These are phyloP conservation scores for Tausonia pullulans DNA, from an alignment of 1,284 basidiomycete species.

Conservation along the genomic window DNA sequence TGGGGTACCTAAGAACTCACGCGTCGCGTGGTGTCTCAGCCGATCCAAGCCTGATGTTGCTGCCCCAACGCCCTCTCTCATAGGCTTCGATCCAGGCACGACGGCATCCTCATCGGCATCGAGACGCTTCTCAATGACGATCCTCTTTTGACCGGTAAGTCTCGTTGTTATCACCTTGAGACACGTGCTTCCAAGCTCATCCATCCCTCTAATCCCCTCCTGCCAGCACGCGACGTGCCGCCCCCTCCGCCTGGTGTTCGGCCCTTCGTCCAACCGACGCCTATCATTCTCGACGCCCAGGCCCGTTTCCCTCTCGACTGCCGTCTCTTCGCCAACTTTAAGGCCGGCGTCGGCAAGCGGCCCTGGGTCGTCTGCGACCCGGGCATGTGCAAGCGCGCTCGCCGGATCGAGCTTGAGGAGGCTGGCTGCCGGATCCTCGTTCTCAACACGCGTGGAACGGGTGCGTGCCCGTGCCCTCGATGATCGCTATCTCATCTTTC, in stretches of 20 bases:
- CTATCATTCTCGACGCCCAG: conserved; percentile 69
- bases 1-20: too few species aligned
- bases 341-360: conserved; percentile 46
- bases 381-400: conserved; percentile 24
- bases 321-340: conserved; percentile 62
- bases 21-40: too few species aligned
- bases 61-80: background rate
- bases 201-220: background rate
- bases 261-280: conserved; percentile 51
- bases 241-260: conserved; percentile 20
- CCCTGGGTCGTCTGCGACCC: conserved; percentile 61
- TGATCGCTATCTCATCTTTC: background rate
- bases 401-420: conserved; percentile 25
- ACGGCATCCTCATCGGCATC: conserved; percentile 83
- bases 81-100: conserved; percentile 80
- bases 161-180: background rate
- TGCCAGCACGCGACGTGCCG: conserved; percentile 17
- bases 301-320: conserved; percentile 56
- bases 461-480: background rate
- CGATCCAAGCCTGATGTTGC: too few species aligned
- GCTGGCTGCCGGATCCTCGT: conserved; percentile 26
- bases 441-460: conserved; percentile 14
- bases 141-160: conserved; percentile 78
- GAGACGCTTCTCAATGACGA: conserved; percentile 85
- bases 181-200: background rate